These are phyloP conservation scores for Pelagomonas calceolata DNA, from an alignment of 108 stramenopile species.

Conservation along the genomic window DNA sequence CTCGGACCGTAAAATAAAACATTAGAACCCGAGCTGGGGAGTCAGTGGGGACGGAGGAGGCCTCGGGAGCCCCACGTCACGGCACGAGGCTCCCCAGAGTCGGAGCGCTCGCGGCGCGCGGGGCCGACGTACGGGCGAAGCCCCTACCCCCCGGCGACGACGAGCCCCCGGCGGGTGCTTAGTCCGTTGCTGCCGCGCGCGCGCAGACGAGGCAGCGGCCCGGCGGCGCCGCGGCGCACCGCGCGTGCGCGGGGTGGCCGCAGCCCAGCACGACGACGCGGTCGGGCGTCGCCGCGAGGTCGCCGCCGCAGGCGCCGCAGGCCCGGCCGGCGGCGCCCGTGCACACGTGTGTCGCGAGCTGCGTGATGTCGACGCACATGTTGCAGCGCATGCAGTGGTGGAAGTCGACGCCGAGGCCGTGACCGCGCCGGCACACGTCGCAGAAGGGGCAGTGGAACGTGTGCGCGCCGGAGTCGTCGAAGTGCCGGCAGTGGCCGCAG, in stretches of 20 bases:
- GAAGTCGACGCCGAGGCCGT: constrained; percentile 83
- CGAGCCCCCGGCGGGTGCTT: no score
- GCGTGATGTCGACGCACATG: constrained; percentile 72
- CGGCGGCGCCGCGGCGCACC: constrained; percentile 66
- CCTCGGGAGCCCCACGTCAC: no score
- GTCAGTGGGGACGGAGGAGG: no score
- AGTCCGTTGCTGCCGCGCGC: no score
- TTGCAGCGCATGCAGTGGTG: constrained; percentile 96
- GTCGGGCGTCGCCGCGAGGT: constrained; percentile 74
- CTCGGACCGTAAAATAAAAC: no score
- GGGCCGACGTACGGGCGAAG: no score
- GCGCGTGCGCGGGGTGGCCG: constrained; percentile 87
- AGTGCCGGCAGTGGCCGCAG: constrained; percentile 26
- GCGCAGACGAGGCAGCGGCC: constrained; percentile 67
- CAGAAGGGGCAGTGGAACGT: constrained; percentile 90
- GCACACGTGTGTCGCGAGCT: constrained; percentile 63
- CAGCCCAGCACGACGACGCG: constrained; percentile 70
- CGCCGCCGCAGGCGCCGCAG: constrained; percentile 39
- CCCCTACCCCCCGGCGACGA: no score
- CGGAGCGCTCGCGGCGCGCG: no score
- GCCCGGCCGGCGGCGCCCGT: constrained; percentile 77
- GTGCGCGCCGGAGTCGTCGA: constrained; percentile 19
- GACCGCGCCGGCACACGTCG: constrained; percentile 79
- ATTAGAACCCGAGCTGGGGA: no score
- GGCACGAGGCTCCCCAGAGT: no score